Evolutionary conservation across 225 moss, liverwort and hornwort genomes (phyloP).

Genomic region (Neckera pumila): DNA sequence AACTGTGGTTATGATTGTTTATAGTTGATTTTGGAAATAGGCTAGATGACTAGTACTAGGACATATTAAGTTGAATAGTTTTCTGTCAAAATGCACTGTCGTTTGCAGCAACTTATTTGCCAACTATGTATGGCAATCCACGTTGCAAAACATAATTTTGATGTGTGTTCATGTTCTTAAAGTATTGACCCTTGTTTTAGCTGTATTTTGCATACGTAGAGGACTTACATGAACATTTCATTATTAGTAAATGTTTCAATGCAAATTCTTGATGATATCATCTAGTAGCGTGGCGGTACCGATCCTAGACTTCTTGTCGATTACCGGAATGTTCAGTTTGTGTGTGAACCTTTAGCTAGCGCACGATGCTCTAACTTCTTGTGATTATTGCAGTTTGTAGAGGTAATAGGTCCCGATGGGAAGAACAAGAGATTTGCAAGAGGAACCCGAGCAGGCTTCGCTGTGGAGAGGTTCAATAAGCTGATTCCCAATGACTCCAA

Average conservation of each 20-base stretch:
- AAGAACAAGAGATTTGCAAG: slow-evolving; percentile 62
- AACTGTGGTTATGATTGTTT: background rate
- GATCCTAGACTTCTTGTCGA: background rate
- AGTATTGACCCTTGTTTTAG: background rate
- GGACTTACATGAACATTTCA: background rate
- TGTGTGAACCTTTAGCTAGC: background rate
- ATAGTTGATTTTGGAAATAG: background rate
- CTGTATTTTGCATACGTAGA: background rate
- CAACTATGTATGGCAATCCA: background rate
- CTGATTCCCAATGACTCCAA: slow-evolving; percentile 28
- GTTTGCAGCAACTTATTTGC: background rate
- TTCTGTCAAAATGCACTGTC: background rate
- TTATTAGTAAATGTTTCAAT: background rate
- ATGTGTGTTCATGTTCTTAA: background rate
- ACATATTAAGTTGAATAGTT: background rate
- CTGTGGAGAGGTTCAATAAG: slow-evolving; percentile 73
- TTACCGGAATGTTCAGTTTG: background rate
- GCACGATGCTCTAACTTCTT: background rate
- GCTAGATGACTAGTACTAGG: background rate
- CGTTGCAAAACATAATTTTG: background rate
- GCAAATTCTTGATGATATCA: background rate
- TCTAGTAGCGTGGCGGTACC: background rate
- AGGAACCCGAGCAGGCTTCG: slow-evolving; percentile 77
- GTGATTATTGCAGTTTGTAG: slow-evolving; percentile 63
- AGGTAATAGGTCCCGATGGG: slow-evolving; percentile 67